phyloP scores from a whole-genome alignment of 2,329 filamentous ascomycete species.

The Pezicula neosporulosa region DNA sequence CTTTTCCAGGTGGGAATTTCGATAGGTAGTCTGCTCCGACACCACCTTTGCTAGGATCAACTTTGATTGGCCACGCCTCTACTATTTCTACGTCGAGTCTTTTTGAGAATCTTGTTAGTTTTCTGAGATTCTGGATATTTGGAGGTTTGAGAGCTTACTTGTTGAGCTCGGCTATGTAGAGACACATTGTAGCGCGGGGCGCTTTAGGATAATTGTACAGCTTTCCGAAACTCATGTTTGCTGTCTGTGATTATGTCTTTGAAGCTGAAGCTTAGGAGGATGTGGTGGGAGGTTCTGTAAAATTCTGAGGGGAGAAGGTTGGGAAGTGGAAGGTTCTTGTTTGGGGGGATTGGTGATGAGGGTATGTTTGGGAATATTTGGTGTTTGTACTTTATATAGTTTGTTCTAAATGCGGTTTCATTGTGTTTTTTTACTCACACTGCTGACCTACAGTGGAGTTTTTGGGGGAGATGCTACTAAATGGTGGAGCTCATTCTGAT shows the following conservation, averaged over 20 bases:
- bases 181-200: slow-evolving; percentile 18
- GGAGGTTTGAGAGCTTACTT: slow-evolving; percentile 2
- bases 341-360: too few species aligned
- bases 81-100: slow-evolving; percentile 16
- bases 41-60: slow-evolving; percentile 17
- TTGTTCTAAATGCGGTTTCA: too few species aligned
- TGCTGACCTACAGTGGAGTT: too few species aligned
- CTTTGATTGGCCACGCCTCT: slow-evolving; percentile 16
- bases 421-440: too few species aligned
- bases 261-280: too few species aligned
- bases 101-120: background rate
- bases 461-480: too few species aligned
- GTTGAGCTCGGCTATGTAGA: slow-evolving; percentile 13
- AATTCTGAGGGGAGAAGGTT: too few species aligned
- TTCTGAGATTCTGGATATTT: background rate
- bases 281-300: too few species aligned
- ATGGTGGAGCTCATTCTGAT: too few species aligned
- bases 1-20: slow-evolving; percentile 18
- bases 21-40: slow-evolving; percentile 17
- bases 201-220: slow-evolving; percentile 21
- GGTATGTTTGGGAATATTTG: too few species aligned
- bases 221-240: slow-evolving; percentile 18
- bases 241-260: background rate
- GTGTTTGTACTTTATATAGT: too few species aligned
- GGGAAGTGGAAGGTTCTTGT: too few species aligned